phyloP scores from a whole-genome alignment of 345 rosid genomes.

The Bretschneidera sinensis region DNA sequence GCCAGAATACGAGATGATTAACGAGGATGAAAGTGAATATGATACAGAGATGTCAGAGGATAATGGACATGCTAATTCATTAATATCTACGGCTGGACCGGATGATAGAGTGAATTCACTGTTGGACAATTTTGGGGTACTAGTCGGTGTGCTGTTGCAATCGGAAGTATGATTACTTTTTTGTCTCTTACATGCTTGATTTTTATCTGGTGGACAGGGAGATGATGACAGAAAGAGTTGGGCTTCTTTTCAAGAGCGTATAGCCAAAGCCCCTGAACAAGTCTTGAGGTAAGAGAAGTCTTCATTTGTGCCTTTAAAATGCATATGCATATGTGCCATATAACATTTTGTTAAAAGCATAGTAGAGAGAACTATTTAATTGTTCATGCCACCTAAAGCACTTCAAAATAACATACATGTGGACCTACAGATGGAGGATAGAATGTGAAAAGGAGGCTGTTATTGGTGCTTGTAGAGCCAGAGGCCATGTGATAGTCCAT shows the following conservation, averaged over 20 bases:
- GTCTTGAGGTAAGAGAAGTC: conserved; percentile 57
- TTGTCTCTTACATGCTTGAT: too few species aligned
- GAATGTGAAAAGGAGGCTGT: background rate
- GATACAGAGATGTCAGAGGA: conserved; percentile 50
- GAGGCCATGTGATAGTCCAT: background rate
- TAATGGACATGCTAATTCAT: conserved; percentile 25
- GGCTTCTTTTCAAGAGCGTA: conserved; percentile 58
- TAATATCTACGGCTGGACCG: conserved; percentile 34
- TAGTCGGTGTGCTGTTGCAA: conserved; percentile 1
- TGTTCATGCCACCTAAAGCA: background rate
- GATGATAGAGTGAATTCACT: conserved; percentile 48
- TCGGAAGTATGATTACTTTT: conserved; percentile 3
- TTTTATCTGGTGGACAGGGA: conserved; percentile 44
- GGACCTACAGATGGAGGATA: background rate
- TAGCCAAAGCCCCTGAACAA: conserved; percentile 78
- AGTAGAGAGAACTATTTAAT: too few species aligned
- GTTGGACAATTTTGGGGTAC: conserved; percentile 58
- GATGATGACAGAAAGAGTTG: conserved; percentile 58
- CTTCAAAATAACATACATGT: background rate
- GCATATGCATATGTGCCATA: background rate
- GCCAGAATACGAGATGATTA: conserved; percentile 69
- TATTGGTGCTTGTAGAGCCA: background rate
- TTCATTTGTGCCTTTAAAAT: background rate
- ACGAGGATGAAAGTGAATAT: conserved; percentile 72
- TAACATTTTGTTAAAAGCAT: background rate